Evolutionary conservation across 495 filamentous ascomycete species (phyloP).

Genomic region (Poronia punctata): DNA sequence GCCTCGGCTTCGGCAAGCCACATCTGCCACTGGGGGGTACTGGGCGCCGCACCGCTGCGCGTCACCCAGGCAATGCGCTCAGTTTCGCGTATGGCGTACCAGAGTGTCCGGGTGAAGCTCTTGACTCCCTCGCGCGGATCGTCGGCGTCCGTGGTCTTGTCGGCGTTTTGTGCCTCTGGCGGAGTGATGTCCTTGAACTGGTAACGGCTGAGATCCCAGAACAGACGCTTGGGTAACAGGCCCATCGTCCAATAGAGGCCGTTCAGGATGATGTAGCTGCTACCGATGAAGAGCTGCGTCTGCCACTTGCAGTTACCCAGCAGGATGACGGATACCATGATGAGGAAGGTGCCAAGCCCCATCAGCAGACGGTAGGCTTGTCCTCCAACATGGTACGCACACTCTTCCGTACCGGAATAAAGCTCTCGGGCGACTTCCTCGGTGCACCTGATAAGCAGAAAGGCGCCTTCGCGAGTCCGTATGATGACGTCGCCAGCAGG

Average conservation of each 20-base stretch:
- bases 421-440: constrained; percentile 60
- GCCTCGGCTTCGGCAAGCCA: constrained; percentile 45
- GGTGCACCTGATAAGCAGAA: constrained; percentile 52
- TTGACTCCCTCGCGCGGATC: constrained; percentile 29
- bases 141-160: constrained; percentile 14
- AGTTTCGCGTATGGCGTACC: constrained; percentile 50
- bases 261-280: constrained; percentile 52
- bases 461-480: constrained; percentile 52
- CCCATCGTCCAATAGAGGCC: constrained; percentile 52
- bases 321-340: constrained; percentile 56
- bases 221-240: constrained; percentile 35
- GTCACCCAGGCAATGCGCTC: constrained; percentile 42
- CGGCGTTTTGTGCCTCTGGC: constrained; percentile 22
- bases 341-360: constrained; percentile 49
- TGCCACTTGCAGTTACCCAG: constrained; percentile 55
- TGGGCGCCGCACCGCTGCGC: constrained; percentile 40
- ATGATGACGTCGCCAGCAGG: constrained; percentile 55
- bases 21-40: constrained; percentile 41
- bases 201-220: constrained; percentile 48
- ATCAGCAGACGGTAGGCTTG: constrained; percentile 43
- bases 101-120: constrained; percentile 48
- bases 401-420: constrained; percentile 54
- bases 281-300: constrained; percentile 51
- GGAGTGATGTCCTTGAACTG: constrained; percentile 32
- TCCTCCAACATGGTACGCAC: constrained; percentile 42